These are phyloP conservation scores for Annulohypoxylon nitens DNA, from an alignment of 495 filamentous ascomycete species.

Conservation along the genomic window DNA sequence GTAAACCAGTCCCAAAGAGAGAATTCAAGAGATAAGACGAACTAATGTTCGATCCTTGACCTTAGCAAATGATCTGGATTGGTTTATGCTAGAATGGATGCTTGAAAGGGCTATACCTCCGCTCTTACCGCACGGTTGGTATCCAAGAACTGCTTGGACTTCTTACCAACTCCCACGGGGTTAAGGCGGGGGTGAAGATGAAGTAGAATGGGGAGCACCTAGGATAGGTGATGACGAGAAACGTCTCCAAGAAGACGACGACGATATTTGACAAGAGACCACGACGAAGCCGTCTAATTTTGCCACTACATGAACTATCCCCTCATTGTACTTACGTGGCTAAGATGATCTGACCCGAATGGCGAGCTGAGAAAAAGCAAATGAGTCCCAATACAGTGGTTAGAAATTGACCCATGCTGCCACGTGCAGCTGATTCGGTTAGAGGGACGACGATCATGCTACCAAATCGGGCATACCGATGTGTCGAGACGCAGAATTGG, in stretches of 20 bases:
- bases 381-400: conserved; percentile 1
- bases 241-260: background rate
- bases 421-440: conserved; percentile 5
- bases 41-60: conserved; percentile 6
- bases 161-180: background rate
- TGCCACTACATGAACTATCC: background rate
- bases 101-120: conserved; percentile 3
- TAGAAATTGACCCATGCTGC: conserved; percentile 1
- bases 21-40: background rate
- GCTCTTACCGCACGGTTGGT: background rate
- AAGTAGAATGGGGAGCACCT: background rate
- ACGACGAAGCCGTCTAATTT: background rate
- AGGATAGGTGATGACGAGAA: background rate
- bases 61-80: background rate
- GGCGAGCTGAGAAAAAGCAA: background rate
- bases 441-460: background rate
- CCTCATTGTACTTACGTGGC: conserved; percentile 1
- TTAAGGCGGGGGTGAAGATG: conserved; percentile 1
- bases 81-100: background rate
- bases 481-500: background rate
- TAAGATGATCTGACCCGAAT: conserved; percentile 5
- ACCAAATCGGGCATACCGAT: conserved; percentile 15
- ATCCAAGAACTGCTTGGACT: background rate
- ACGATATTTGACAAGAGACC: background rate
- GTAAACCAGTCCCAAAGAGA: background rate